Evolutionary conservation across 345 rosid genomes (phyloP), one percentile per base, ranked within the genome.

Genomic region (Lepidium aucheri): DNA sequence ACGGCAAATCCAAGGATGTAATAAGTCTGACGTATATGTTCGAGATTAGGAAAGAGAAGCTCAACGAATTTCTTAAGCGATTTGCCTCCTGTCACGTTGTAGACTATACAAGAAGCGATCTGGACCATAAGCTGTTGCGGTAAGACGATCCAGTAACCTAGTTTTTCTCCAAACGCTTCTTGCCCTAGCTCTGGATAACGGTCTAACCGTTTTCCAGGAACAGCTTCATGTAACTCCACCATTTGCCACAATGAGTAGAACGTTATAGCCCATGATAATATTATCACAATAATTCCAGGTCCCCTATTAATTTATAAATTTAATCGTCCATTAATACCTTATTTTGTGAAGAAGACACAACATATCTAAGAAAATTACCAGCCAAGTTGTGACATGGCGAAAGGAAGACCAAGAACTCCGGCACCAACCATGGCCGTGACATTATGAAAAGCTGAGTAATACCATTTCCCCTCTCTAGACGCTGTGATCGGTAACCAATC

Each of bases 391-490:
- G 97, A 18, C 97, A 90, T 83, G 62, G 97, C 97, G 32, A 78
- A 87, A 6, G 97, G 97, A 32, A 90, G 91, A 53, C 95, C 75
- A 36, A 90, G 95, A 67, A 87, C 92, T 38, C 97, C 91, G 40
- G 94, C 94, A 14, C 96, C 94, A 61, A 89, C 96, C 91, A 89
- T 87, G 69, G 96, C 91, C 6, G 97, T 90, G 78, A 90, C 92
- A 79, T 90, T 90, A 87, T 90, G 95, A 55, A 90, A 87, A 58
- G 95, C 81, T 4, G 95, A 71, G 70, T 85, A 87, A 88, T 92
- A 90, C 97, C 97, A 90, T 72, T 83, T 90, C 3, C 88, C 96
- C 33, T 86, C 79, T 52, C 96, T 85, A 16, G 86, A 78, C 3
- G 89, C 80, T 9, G 89, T 85, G 9, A 89, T 63, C 0, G 96